Evolutionary conservation across 495 filamentous ascomycete species (phyloP).

Genomic region (Emericellopsis terricola): DNA sequence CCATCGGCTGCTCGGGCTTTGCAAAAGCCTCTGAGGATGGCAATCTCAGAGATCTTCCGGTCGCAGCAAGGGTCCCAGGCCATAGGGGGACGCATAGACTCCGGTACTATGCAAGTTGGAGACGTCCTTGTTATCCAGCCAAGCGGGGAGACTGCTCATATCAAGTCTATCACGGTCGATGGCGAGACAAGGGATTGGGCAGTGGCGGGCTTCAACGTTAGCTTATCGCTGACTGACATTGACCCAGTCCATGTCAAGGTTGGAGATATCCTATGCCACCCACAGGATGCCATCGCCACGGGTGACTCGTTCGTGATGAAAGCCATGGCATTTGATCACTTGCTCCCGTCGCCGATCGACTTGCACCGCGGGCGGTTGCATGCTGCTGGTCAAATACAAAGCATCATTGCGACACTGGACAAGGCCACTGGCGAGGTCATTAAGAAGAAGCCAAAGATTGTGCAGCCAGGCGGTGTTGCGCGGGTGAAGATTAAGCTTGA

Average conservation of each 20-base stretch:
- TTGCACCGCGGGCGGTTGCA: conserved; percentile 74
- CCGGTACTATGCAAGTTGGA: conserved; percentile 67
- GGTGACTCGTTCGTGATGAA: conserved; percentile 59
- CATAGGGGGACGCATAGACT: conserved; percentile 71
- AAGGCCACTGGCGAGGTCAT: conserved; percentile 47
- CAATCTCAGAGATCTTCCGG: conserved; percentile 49
- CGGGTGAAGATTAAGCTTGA: conserved; percentile 51
- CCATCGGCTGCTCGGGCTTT: conserved; percentile 45
- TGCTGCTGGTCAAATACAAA: conserved; percentile 52
- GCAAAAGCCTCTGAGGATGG: conserved; percentile 67
- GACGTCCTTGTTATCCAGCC: conserved; percentile 68
- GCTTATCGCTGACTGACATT: conserved; percentile 70
- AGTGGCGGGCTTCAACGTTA: conserved; percentile 83
- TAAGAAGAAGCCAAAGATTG: conserved; percentile 73
- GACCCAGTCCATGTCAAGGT: conserved; percentile 62
- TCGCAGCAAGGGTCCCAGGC: conserved; percentile 65
- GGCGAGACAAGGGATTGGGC: conserved; percentile 66
- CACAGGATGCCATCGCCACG: conserved; percentile 45
- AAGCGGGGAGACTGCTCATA: conserved; percentile 52
- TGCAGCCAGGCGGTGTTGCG: conserved; percentile 56
- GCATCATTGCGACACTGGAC: conserved; percentile 54
- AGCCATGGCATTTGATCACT: conserved; percentile 71
- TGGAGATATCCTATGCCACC: conserved; percentile 71
- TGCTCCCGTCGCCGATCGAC: conserved; percentile 78
- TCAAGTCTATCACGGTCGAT: conserved; percentile 65